Base-by-base conservation (phyloP, 2,329 filamentous ascomycete species). In the Penicillium sp. region DNA sequence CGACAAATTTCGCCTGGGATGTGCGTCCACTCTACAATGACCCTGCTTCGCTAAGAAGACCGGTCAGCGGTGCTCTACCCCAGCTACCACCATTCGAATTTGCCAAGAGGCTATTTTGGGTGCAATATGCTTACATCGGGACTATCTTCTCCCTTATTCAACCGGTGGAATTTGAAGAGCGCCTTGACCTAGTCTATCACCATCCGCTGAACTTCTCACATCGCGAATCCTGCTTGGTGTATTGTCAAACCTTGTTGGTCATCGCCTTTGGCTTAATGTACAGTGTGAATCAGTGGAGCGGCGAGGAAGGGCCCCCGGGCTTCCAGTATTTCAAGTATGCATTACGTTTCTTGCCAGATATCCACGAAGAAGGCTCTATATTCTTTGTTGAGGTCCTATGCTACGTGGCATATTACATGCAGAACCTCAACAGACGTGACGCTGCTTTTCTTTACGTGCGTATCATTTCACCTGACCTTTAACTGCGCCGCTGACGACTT, bases 261-360 rank as follows among this genome's bases (percentile, higher is more conserved):
- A 66, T 81, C 9, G 77, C 79, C 0, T 80, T 79, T 55, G 79
- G 79, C 0, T 74, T 80, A 53, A 71, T 81, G 55, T 82, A 81
- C 58, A 80, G 77, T 3, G 72, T 81, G 40, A 82, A 82, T 54
- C 77, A 80, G 45, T 79, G 76, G 75, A 74, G 76, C 0, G 73
- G 73, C 38, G 73, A 72, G 56, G 73, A 77, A 34, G 76, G 78
- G 0, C 79, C 79, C 0, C 79, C 79, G 0, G 79, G 79, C 0
- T 81, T 81, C 57, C 72, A 74, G 12, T 81, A 78, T 53, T 81
- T 82, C 59, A 73, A 74, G 16, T 70, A 76, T 44, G 77, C 78
- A 0, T 54, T 81, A 22, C 72, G 74, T 22, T 72, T 80, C 4
- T 66, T 82, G 16, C 79, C 79, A 0, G 78, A 80, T 39, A 72